Evolutionary conservation across 495 filamentous ascomycete species (phyloP).

Genomic region (Gamarada debralockiae): DNA sequence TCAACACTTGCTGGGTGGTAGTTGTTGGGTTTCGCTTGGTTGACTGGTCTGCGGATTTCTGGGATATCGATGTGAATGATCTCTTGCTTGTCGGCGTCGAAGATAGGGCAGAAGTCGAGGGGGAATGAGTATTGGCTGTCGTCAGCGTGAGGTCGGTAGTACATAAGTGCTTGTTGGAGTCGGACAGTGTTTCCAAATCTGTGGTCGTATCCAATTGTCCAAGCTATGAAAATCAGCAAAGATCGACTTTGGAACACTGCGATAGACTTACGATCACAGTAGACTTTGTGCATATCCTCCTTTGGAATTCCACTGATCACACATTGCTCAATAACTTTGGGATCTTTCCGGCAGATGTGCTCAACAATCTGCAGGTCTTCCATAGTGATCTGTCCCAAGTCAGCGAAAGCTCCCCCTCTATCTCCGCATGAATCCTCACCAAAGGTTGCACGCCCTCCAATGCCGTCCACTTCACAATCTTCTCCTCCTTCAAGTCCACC

Average conservation of each 20-base stretch:
- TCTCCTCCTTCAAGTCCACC: conserved; percentile 69
- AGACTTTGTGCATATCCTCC: conserved; percentile 56
- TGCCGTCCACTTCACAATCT: conserved; percentile 71
- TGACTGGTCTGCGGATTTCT: conserved; percentile 71
- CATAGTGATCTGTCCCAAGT: conserved; percentile 71
- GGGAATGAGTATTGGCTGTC: conserved; percentile 90
- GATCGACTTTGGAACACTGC: too few relatives aligned
- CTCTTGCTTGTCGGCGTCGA: conserved; percentile 74
- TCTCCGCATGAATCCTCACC: conserved; percentile 34
- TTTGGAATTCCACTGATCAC: conserved; percentile 78
- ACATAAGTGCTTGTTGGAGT: conserved; percentile 92
- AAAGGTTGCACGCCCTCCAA: conserved; percentile 82
- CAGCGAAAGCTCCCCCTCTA: conserved; percentile 5
- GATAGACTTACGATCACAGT: conserved; percentile 65
- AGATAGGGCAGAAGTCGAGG: conserved; percentile 93
- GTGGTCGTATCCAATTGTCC: conserved; percentile 96
- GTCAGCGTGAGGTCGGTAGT: conserved; percentile 84
- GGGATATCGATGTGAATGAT: conserved; percentile 91
- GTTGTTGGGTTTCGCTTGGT: conserved; percentile 69
- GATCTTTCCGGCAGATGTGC: conserved; percentile 70
- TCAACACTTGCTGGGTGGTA: conserved; percentile 76
- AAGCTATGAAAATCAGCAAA: conserved; percentile 49
- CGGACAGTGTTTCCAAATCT: conserved; percentile 77
- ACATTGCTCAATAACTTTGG: conserved; percentile 92
- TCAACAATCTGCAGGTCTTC: conserved; percentile 92